Conservation (phyloP, 768 basidiomycete species). For the Tremella fuciformis region DNA sequence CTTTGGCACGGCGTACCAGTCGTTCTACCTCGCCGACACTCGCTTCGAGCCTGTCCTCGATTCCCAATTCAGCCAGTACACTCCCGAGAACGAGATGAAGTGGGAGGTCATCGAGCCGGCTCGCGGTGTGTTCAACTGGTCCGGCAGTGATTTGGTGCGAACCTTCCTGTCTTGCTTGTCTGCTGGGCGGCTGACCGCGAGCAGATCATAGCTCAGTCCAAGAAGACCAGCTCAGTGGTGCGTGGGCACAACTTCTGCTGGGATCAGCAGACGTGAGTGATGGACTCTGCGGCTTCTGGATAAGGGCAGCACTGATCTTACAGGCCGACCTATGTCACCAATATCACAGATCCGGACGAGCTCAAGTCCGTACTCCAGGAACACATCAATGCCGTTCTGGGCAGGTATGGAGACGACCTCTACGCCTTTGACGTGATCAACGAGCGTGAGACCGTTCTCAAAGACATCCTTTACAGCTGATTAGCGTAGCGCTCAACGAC, state of each 20-base stretch:
- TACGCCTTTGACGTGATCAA: constrained; percentile 42
- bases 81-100: constrained; percentile 46
- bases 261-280: constrained; percentile 29
- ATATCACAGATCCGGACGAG: constrained; percentile 39
- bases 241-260: constrained; percentile 39
- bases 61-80: constrained; percentile 32
- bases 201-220: constrained; percentile 36
- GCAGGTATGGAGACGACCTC: constrained; percentile 34
- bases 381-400: constrained; percentile 40
- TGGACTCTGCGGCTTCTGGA: not conserved
- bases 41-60: constrained; percentile 30
- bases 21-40: constrained; percentile 30
- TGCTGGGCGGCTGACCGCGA: not conserved
- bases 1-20: constrained; percentile 35
- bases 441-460: constrained; percentile 31
- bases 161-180: not conserved
- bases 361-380: constrained; percentile 31
- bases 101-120: constrained; percentile 42
- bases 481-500: constrained; percentile 31
- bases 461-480: not conserved
- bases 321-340: constrained; percentile 37
- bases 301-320: not conserved
- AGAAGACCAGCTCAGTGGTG: constrained; percentile 29
- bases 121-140: constrained; percentile 39
- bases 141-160: constrained; percentile 36